Base-by-base conservation (phyloP, 1,284 basidiomycete species). In the Sporisorium iseilematis-ciliati region DNA sequence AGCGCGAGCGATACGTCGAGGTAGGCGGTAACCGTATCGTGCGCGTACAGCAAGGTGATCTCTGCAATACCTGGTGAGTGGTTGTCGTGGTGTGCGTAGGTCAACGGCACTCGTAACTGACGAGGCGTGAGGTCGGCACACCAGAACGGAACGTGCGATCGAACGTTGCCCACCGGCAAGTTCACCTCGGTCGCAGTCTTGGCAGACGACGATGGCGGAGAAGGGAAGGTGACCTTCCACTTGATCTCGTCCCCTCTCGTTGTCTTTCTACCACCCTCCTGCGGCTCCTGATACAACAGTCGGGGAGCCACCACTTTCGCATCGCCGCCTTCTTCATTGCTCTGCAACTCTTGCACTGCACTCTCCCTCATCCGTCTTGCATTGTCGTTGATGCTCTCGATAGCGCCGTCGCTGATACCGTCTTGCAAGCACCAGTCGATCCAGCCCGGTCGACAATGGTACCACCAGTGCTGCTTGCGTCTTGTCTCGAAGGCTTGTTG, bases 161-260 rank as follows among this genome's bases (percentile, higher is more conserved):
- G 20, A 2, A 46, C 25, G 29, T 64, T 62, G 7, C 72, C 73
- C 1, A 63, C 45, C 0, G 49, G 54, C 31, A 60, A 18, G 5
- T 49, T 35, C 7, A 23, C 35, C 1, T 33, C n/a, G 1, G 49
- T 23, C 3, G 21, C 23, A 8, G 23, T 7, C 16, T 23, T 12
- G 5, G 35, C 35, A 38, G 38, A 33, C 0, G 42, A 18, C 7
- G 43, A 45, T 16, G 62, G 72, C 14, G 62, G 53, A 4, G 21
- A 23, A 10, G 79, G 79, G 40, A 80, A 80, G 12, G 75, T 75
- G 33, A 79, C 79, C 16, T 79, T 70, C 77, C 77, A 80, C 23
- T 41, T 35, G 45, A 80, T 60, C 26, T 72, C 35, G 10, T 75
- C 60, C 10, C 79, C 79, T 7, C 50, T 52, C 41, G 53, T 65